A percentile compares a stretch with the other conserved stretches of the same genome.
These are phyloP conservation scores for Lentinula lateritia DNA, from an alignment of 768 basidiomycete species.

Conservation along the genomic window DNA sequence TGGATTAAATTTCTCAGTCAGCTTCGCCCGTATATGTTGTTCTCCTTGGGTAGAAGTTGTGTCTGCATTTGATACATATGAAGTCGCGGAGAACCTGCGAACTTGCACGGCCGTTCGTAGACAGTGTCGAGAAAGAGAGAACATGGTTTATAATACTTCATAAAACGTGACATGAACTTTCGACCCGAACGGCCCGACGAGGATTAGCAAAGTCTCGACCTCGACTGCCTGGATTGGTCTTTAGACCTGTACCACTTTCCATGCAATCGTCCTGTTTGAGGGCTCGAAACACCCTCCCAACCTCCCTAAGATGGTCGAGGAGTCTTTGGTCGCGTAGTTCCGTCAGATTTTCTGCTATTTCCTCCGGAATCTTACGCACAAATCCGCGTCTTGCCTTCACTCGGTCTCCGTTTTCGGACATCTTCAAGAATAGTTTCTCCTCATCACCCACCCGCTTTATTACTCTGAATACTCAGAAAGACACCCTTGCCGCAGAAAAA, in stretches of 20 bases:
- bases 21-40: conserved; percentile 62
- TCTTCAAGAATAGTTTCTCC: not conserved
- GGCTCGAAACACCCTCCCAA: not conserved
- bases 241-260: not conserved
- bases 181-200: not conserved
- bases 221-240: not conserved
- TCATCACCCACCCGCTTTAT: not conserved
- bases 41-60: conserved; percentile 47
- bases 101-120: conserved; percentile 16
- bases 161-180: too few relatives aligned
- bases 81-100: conserved; percentile 22
- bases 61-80: conserved; percentile 6
- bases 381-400: not conserved
- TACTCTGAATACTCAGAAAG: not conserved
- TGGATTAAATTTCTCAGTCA: conserved; percentile 72
- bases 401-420: not conserved
- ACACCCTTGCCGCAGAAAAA: conserved; percentile 1
- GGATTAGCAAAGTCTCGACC: not conserved
- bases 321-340: not conserved
- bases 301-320: not conserved
- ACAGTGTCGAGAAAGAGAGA: conserved; percentile 29
- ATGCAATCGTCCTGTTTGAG: conserved; percentile 10
- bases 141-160: conserved; percentile 17
- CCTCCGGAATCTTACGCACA: not conserved
- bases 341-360: not conserved